Base-by-base conservation (phyloP, 768 basidiomycete genomes). In the Mrakia blollopis region DNA sequence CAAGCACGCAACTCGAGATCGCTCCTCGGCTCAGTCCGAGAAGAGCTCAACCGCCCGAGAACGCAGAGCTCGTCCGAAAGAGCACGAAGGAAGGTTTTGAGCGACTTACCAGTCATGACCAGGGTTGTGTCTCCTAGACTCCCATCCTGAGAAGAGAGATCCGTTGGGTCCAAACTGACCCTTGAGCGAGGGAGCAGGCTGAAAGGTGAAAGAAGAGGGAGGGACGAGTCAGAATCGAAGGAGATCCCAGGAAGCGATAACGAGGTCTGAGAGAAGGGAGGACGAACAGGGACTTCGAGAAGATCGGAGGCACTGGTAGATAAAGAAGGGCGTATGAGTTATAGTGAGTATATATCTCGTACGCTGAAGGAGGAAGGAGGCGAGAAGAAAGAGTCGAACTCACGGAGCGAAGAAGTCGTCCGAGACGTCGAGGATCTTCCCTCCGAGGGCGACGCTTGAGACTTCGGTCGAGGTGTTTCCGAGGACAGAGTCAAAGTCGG, bases 91-190 rank as follows among this genome's bases (percentile, higher is more conserved):
- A 28, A 7, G 37, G 39, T 41, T n/a, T 47, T 67, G 3, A 75
- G 47, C n/a, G n/a, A 79, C 85, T 70, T 80, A 93, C 96, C 97
- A 98, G 83, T 99, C 97, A 81, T 90, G 88, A 2, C 87, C 81
- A 1, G 91, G 89, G 83, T 97, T 98, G 83, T 99, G 97, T 80
- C 97, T 85, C 60, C 94, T 86, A 37, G 87, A 88, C 83, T 99
- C 97, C 97, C 97, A 99, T 73, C 95, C 97, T 79, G 91, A 92
- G 83, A 87, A 98, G 32, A 98, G 84, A 0, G 96, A 96, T 32
- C 97, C 97, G 60, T 94, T 96, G 3, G 94, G 92, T 10, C 96
- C 96, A 80, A 94, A 99, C 80, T 94, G 93, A n/a, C 97, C 97
- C 83, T 95, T 94, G 82, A 97, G 84, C 79, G 90, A 93, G 6